phyloP scores from a whole-genome alignment of 805 yeast genomes.

The Starmerella sirachaensis region DNA sequence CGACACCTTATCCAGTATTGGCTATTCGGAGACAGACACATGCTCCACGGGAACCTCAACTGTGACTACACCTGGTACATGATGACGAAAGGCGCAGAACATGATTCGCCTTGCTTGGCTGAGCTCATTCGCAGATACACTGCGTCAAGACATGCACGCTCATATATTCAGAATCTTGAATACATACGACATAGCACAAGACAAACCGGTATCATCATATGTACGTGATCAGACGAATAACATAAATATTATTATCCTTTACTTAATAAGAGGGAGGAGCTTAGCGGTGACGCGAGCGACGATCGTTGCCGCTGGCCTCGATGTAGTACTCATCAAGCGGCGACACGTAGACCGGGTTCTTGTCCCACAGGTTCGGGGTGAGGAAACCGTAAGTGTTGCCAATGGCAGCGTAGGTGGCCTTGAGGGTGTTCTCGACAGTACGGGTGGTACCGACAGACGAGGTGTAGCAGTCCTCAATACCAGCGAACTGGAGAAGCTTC shows the following conservation, averaged over 20 bases:
- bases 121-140: too few relatives aligned
- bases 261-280: not conserved
- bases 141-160: not conserved
- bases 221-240: too few relatives aligned
- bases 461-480: slow-evolving; percentile 99
- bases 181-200: too few relatives aligned
- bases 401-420: slow-evolving; percentile 98
- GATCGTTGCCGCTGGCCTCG: slow-evolving; percentile 25
- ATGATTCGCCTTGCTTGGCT: too few relatives aligned
- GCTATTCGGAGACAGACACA: too few relatives aligned
- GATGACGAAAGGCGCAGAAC: too few relatives aligned
- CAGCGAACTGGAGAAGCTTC: slow-evolving; percentile 97
- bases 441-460: slow-evolving; percentile 98
- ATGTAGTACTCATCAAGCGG: slow-evolving; percentile 80
- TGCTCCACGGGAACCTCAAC: too few relatives aligned
- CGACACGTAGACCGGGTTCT: slow-evolving; percentile 69
- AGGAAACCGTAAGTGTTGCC: slow-evolving; percentile 99
- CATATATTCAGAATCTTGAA: not conserved
- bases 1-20: too few relatives aligned
- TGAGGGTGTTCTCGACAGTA: slow-evolving; percentile 98
- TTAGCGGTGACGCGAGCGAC: slow-evolving; percentile 23
- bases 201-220: too few relatives aligned
- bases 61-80: too few relatives aligned
- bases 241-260: not conserved
- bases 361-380: slow-evolving; percentile 98